Conservation (phyloP, 768 basidiomycete species). For the Boletus rex-veris region DNA sequence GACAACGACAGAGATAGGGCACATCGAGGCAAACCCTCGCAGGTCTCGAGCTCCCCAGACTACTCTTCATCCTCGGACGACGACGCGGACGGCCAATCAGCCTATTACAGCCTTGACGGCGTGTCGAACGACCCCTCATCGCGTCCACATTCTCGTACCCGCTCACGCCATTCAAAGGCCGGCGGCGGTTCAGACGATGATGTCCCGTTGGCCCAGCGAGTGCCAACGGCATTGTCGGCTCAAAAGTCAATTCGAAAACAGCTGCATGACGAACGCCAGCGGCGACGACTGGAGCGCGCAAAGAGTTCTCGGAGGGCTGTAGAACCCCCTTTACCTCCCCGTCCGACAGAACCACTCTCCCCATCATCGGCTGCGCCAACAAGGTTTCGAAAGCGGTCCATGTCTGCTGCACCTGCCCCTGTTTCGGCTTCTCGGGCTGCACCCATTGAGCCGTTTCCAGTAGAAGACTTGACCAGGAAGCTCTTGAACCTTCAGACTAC, state of each 20-base stretch:
- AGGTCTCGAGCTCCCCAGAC: conserved; percentile 31
- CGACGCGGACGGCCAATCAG: conserved; percentile 39
- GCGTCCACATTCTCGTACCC: conserved; percentile 20
- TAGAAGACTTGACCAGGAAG: conserved; percentile 58
- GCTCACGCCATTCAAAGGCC: conserved; percentile 18
- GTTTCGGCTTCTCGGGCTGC: conserved; percentile 29
- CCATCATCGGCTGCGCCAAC: conserved; percentile 36
- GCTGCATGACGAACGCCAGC: conserved; percentile 64
- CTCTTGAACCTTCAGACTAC: conserved; percentile 49
- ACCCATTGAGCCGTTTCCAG: conserved; percentile 39
- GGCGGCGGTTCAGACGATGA: conserved; percentile 62
- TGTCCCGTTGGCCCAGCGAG: conserved; percentile 76
- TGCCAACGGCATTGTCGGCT: conserved; percentile 78
- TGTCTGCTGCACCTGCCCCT: conserved; percentile 25
- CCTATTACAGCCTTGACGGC: conserved; percentile 44
- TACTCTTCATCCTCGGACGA: conserved; percentile 42
- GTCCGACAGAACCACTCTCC: conserved; percentile 9
- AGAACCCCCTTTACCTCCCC: conserved; percentile 15
- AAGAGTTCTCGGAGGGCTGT: conserved; percentile 23
- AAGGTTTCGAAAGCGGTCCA: conserved; percentile 33
- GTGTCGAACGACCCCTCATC: conserved; percentile 27
- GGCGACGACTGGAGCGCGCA: conserved; percentile 49
- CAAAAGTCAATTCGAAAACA: conserved; percentile 77
- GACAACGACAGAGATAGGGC: conserved; percentile 36
- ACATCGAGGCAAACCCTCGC: conserved; percentile 21